Evolutionary conservation across 805 yeast species (phyloP), one percentile per base, ranked within the genome.

Genomic region (Kazachstania bromeliacearum): DNA sequence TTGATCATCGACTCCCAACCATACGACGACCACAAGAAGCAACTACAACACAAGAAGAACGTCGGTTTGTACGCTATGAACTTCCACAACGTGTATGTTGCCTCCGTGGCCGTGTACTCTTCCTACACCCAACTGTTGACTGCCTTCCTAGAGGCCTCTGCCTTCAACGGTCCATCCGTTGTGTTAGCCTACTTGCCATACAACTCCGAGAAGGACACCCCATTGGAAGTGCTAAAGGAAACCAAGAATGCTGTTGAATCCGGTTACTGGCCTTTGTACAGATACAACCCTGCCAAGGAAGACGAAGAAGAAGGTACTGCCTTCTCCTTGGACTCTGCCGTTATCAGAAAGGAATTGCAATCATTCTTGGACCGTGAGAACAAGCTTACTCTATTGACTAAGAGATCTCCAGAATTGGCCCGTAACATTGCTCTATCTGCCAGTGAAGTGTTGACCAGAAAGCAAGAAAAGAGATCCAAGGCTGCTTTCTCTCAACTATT

Each of bases 211-310:
- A 67, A 64, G 38, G 80, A 79, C 44, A 66, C 77, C 42, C 79
- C 94, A 28, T 64, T 89, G 46, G 72, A 77, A 18, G 75, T 88
- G 31, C 68, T 89, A 50, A 79, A 82, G 57, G 92, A 84, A 57
- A 88, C 96, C 23, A 89, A 89, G 60, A 66, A 64, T 43, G 89
- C 95, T 16, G 94, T 89, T 31, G 96, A 85, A 51, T 67, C 87
- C 23, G 97, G 97, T n/a, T 80, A 81, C 64, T 87, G 96, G 94
- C 97, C 97, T 33, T 69, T 89, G 43, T 89, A 88, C 65, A 71
- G 96, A 56, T 89, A 71, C 63, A 71, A 85, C 48, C 95, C 96
- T 38, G 45, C 58, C 7, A 59, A 69, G 34, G 44, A 40, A 13
- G 33, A 26, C 24, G 21, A 22, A 5, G 71, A 67, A 32, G 64